Percentiles rank a stretch among this genome's conserved stretches.
These are phyloP conservation scores for Luffa acutangula DNA, from an alignment of 306 rosid genomes.

Conservation along the genomic window DNA sequence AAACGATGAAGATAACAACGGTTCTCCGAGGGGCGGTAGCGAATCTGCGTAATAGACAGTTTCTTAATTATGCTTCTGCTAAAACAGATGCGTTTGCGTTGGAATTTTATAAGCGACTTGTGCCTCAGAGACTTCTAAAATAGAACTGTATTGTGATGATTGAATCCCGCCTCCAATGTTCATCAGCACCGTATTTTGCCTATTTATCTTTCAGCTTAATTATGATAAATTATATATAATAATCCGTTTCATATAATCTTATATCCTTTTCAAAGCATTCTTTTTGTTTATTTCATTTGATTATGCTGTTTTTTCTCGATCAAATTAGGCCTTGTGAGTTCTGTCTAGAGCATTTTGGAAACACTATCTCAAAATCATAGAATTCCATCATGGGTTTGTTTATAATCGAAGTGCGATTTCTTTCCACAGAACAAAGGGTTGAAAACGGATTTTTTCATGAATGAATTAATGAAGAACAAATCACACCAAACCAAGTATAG, in stretches of 20 bases:
- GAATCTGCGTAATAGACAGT: conserved; percentile 20
- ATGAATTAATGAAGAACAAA: no score
- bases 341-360: no score
- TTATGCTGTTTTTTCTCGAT: not conserved
- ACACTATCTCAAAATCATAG: no score
- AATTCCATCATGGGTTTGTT: not conserved
- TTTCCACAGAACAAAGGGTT: no score
- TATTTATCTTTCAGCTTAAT: not conserved
- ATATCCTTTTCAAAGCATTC: not conserved
- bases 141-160: conserved; percentile 2
- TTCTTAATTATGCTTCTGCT: not conserved
- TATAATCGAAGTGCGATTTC: no score
- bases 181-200: not conserved
- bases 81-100: not conserved
- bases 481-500: no score
- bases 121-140: not conserved
- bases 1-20: conserved; percentile 31
- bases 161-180: not conserved
- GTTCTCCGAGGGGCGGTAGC: conserved; percentile 43
- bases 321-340: no score
- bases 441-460: no score
- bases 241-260: not conserved
- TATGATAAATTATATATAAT: not conserved
- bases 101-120: not conserved
- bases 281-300: not conserved